Evolutionary conservation across 805 yeast species (phyloP).

Genomic region (Barnettozyma sucrosica): DNA sequence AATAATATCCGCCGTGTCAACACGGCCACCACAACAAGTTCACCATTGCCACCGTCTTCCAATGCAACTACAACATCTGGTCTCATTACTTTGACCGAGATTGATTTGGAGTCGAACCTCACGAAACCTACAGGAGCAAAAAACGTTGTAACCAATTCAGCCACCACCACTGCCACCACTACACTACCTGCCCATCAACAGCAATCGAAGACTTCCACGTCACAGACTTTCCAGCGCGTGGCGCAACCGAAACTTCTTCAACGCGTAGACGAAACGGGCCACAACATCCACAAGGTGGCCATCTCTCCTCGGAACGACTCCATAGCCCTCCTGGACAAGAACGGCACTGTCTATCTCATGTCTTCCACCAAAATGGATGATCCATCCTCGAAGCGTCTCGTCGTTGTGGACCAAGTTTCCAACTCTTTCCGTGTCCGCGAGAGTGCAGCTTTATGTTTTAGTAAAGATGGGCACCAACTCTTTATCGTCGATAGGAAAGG

Average conservation of each 20-base stretch:
- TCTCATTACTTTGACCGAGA: background rate
- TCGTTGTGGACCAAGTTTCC: constrained; percentile 68
- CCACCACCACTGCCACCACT: background rate
- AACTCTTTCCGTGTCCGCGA: constrained; percentile 67
- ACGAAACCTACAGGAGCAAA: background rate
- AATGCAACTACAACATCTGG: background rate
- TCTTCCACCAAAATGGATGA: constrained; percentile 54
- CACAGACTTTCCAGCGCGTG: constrained; percentile 29
- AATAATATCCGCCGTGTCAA: constrained; percentile 37
- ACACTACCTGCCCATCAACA: background rate
- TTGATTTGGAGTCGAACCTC: background rate
- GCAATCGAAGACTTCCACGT: constrained; percentile 8
- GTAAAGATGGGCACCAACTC: constrained; percentile 75
- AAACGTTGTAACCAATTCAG: background rate
- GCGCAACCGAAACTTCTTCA: constrained; percentile 57
- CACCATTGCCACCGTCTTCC: background rate
- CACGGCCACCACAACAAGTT: background rate
- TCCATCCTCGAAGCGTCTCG: constrained; percentile 40
- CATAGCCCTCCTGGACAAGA: constrained; percentile 71
- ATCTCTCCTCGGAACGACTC: constrained; percentile 86
- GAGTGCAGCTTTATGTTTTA: constrained; percentile 73
- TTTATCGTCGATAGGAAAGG: constrained; percentile 81
- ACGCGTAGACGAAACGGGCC: constrained; percentile 75
- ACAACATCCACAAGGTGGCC: constrained; percentile 64
- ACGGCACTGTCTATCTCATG: constrained; percentile 69